Evolutionary conservation across 2,329 filamentous ascomycete species (phyloP), one percentile per base, ranked within the genome.

Genomic region (Claviceps sorghi): DNA sequence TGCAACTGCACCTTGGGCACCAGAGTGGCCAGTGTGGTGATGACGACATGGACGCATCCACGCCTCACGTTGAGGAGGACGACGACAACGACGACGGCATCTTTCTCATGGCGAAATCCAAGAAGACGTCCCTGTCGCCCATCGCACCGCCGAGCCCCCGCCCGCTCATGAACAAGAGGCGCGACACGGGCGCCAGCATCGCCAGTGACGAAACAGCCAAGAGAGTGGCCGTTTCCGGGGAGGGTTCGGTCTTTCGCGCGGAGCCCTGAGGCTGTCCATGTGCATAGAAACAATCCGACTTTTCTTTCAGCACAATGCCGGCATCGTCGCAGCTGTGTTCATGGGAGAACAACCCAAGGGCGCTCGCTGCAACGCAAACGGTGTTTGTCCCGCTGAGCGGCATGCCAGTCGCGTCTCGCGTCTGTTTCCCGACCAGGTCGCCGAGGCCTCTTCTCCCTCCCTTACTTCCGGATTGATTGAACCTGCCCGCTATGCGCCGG

Each of bases 191-290:
- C 58, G 76, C 75, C 1, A 81, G 77, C 57, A 75, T 78, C 30
- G 76, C 74, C 34, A 82, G 79, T 60, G 80, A 77, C 1, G 80
- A 82, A 58, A 83, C 80, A 44, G 80, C 80, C 41, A 83, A 81
- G 67, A 80, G 80, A 62, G 32, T 48, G 3, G 19, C 32, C 26
- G 46, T 11, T 32, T 26, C 46, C 11, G 32, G 32, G 4, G 22
- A 6, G 2, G 13, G 21, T n/a, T 34, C 15, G n/a, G 13, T 15
- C 45, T 15, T 11, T n/a, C 5, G 5, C 30, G 30, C 29, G 7
- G 19, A 34, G 5, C 6, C 29, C 8, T 34, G 13, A 19, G 44
- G 38, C 45, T n/a, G 50, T 49, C 10, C 10, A n/a, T n/a, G n/a
- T n/a, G n/a, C n/a, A n/a, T 1, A 42, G n/a, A 21, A 10, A 17